A percentile compares a stretch with the other conserved stretches of the same genome.
Conservation (phyloP, 164 flowering plant species). For the Macadamia tetraphylla region DNA sequence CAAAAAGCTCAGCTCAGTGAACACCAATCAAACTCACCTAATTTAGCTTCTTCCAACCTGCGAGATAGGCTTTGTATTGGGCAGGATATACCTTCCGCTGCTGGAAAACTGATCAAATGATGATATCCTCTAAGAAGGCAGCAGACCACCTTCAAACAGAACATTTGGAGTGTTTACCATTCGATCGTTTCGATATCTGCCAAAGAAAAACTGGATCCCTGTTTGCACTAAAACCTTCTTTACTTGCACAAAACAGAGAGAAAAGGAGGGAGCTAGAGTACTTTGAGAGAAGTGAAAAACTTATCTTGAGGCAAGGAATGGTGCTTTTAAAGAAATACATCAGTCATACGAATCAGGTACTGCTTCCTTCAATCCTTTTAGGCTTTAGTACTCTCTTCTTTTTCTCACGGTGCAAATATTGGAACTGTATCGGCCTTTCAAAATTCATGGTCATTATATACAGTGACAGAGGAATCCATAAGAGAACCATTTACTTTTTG, state of each 20-base stretch:
- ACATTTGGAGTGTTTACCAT: not conserved
- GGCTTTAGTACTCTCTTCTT: not conserved
- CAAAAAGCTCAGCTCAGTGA: not conserved
- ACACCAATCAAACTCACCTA: not conserved
- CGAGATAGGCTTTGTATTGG: not conserved
- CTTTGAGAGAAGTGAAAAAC: slow-evolving; percentile 7
- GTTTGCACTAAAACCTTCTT: slow-evolving; percentile 35
- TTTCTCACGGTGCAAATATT: not conserved
- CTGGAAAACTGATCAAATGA: not conserved
- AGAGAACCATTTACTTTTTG: too few species aligned
- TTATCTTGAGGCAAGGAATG: slow-evolving; percentile 57
- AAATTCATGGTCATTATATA: too few species aligned
- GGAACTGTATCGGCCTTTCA: too few species aligned
- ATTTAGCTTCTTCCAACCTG: too few species aligned
- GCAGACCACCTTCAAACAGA: not conserved
- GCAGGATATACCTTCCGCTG: not conserved
- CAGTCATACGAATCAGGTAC: slow-evolving; percentile 49
- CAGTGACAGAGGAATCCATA: too few species aligned
- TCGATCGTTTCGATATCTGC: slow-evolving; percentile 44
- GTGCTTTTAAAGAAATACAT: slow-evolving; percentile 49
- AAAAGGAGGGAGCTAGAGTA: slow-evolving; percentile 33
- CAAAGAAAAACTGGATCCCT: slow-evolving; percentile 10
- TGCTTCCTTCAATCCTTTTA: not conserved
- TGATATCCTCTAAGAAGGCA: not conserved
- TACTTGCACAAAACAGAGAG: slow-evolving; percentile 42